phyloP scores from a whole-genome alignment of 2,329 filamentous ascomycete genomes.

The Penicillium sp. region DNA sequence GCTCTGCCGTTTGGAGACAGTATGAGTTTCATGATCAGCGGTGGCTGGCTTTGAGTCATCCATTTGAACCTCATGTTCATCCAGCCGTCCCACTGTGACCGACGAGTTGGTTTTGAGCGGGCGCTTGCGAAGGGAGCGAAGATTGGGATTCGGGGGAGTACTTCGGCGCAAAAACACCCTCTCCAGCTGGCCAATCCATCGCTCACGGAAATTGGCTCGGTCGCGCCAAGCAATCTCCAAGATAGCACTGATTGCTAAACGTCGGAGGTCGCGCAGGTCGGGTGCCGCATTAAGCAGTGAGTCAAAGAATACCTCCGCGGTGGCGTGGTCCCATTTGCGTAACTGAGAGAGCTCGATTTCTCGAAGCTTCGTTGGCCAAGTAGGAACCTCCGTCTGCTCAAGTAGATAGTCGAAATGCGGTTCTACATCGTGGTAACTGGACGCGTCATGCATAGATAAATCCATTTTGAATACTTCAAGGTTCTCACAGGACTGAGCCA shows the following conservation, averaged over 20 bases:
- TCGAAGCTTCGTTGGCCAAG: constrained; percentile 71
- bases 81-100: not conserved
- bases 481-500: constrained; percentile 65
- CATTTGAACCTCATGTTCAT: not conserved
- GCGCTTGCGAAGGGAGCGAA: constrained; percentile 25
- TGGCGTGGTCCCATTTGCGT: constrained; percentile 66
- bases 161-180: constrained; percentile 44
- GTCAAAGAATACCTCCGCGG: constrained; percentile 72
- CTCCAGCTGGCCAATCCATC: constrained; percentile 69
- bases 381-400: constrained; percentile 56
- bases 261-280: constrained; percentile 62
- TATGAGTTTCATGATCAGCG: constrained; percentile 15
- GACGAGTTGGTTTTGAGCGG: constrained; percentile 7
- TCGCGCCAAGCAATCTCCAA: constrained; percentile 76
- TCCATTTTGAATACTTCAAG: constrained; percentile 72
- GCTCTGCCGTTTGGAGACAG: constrained; percentile 40
- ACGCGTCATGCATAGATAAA: constrained; percentile 69
- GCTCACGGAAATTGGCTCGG: constrained; percentile 71
- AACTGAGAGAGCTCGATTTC: constrained; percentile 72
- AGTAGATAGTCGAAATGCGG: constrained; percentile 71
- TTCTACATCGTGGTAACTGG: constrained; percentile 65
- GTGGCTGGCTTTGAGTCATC: constrained; percentile 13
- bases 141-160: constrained; percentile 29
- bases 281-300: constrained; percentile 71
- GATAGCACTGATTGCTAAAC: constrained; percentile 70